Base-by-base conservation (phyloP, 768 basidiomycete species). In the Steccherinum ochraceum region DNA sequence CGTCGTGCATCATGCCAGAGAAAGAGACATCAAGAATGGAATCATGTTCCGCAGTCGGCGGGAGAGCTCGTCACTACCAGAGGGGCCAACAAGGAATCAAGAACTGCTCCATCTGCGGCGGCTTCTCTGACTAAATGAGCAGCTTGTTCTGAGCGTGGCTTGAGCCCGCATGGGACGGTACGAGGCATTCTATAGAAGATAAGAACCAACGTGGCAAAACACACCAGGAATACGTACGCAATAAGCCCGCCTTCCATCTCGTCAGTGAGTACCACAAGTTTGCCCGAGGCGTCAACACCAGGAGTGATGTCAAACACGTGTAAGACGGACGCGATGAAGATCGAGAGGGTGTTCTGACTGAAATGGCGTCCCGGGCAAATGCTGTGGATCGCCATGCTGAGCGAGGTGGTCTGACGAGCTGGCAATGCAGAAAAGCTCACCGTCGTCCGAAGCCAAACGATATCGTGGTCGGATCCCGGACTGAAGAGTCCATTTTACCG, bases 401-500 rank as follows among this genome's bases (percentile, higher is more conserved):
- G 10, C 19, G 21, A 23, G n/a, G 21, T 10, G 19, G n/a, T 18
- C 10, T 43, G 41, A n/a, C 7, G 7, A 11, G 21, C 7, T 43
- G 18, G 41, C n/a, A 39, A 11, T 11, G n/a, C 35, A 39, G 21
- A 43, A 43, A 19, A 10, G 21, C 41, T 11, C 16, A 43, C 41
- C 41, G 41, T 43, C 41, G 41, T 18, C 41, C 41, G 21, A 43
- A 43, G 18, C 41, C 41, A 43, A 43, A 43, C 7, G 41, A 5
- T 7, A 43, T 43, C 18, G 41, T 43, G 18, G n/a, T 10, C 10
- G 41, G 41, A 23, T 43, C 41, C 10, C 27, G 12, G 11, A 26
- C 23, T 5, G 16, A 10, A n/a, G 56, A 58, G 24, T 67, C 65
- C 12, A 59, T 30, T 12, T 24, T 11, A 3, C 48, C 52, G 18